Evolutionary conservation across 1,139 yeast genomes (phyloP).

Genomic region (Hemisphaericaspora subhashii): DNA sequence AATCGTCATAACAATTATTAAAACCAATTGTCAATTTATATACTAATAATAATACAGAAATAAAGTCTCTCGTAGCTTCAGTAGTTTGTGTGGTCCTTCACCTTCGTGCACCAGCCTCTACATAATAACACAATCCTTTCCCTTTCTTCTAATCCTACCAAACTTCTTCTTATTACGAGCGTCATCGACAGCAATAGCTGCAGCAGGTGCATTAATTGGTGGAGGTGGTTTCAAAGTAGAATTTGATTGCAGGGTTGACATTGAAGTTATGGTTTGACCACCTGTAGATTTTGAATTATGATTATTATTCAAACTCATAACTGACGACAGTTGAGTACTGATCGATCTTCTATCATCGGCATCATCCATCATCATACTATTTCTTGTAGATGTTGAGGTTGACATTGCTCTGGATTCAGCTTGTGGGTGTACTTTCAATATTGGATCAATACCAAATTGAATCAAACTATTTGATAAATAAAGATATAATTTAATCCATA

Average conservation of each 20-base stretch:
- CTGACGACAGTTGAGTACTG: conserved; percentile 6
- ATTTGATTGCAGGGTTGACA: neutral
- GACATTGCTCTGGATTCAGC: conserved; percentile 4
- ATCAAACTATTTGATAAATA: conserved; percentile 65
- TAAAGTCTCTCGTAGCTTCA: too few relatives aligned
- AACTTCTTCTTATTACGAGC: conserved; percentile 15
- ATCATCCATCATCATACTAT: conserved; percentile 3
- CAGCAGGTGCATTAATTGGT: neutral
- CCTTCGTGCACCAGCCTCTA: too few relatives aligned
- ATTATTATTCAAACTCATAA: neutral
- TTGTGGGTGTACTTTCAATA: conserved; percentile 25
- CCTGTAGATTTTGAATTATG: neutral
- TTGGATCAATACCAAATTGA: conserved; percentile 67
- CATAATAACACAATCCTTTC: conserved; percentile 39
- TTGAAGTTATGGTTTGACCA: neutral
- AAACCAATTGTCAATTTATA: too few relatives aligned
- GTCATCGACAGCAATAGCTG: neutral
- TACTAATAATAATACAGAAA: neutral
- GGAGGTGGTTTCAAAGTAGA: conserved; percentile 1
- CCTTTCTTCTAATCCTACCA: conserved; percentile 21
- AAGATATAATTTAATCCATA: conserved; percentile 70
- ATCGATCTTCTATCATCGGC: conserved; percentile 6
- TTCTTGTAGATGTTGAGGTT: neutral
- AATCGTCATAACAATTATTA: neutral
- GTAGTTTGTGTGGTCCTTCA: too few relatives aligned